Conservation (phyloP, 1,284 basidiomycete species). For the Macrocystidia cucumis region DNA sequence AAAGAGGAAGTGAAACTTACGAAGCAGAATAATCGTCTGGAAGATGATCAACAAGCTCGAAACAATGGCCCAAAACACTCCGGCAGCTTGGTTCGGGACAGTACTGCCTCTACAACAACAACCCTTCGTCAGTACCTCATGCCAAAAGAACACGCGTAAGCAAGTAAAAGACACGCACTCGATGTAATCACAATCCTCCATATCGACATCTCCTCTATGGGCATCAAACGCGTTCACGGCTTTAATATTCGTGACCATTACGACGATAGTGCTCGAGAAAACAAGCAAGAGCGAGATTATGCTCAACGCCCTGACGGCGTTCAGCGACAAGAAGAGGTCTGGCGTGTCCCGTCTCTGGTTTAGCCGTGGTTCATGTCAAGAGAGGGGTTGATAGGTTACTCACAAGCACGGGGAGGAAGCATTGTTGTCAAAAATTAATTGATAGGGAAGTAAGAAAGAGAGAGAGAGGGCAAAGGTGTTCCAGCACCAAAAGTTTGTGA, state of each 20-base stretch:
- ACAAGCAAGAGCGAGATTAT: conserved; percentile 71
- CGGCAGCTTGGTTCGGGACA: conserved; percentile 81
- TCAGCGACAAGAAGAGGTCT: conserved; percentile 75
- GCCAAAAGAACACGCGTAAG: conserved; percentile 1
- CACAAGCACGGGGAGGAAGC: conserved; percentile 41
- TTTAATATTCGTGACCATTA: conserved; percentile 74
- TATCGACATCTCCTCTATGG: conserved; percentile 23
- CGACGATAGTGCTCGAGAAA: conserved; percentile 71
- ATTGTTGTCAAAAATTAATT: conserved; percentile 19
- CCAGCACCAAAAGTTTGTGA: neutral
- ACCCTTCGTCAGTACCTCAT: conserved; percentile 7
- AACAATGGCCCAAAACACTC: conserved; percentile 81
- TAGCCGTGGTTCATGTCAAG: neutral
- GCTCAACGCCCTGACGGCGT: conserved; percentile 68
- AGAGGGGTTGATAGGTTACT: conserved; percentile 14
- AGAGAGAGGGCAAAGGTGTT: neutral
- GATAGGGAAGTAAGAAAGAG: conserved; percentile 1
- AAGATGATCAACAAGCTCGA: conserved; percentile 77
- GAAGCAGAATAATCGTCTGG: conserved; percentile 66
- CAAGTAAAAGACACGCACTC: conserved; percentile 36
- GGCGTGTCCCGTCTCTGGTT: conserved; percentile 7
- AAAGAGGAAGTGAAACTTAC: conserved; percentile 29
- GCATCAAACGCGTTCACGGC: conserved; percentile 61
- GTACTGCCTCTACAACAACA: conserved; percentile 59
- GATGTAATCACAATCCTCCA: conserved; percentile 64